Percentiles rank a stretch among this genome's conserved stretches.
Evolutionary conservation across 2,329 filamentous ascomycete genomes (phyloP).

Genomic region (Apiospora koreana): DNA sequence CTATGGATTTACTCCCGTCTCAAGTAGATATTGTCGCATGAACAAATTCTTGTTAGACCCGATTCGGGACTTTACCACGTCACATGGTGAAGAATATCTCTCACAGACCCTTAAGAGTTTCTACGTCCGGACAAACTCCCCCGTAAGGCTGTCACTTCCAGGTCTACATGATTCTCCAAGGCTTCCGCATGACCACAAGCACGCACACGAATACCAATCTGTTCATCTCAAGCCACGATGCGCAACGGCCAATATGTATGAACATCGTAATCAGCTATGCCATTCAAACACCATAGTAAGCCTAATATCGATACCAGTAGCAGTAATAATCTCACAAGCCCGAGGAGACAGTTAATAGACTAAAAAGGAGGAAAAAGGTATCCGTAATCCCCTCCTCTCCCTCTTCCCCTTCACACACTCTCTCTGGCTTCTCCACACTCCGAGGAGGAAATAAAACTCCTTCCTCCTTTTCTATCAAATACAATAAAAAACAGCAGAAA

Average conservation of each 20-base stretch:
- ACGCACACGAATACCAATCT: no score
- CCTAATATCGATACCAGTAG: slow-evolving; percentile 4
- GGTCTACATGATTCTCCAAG: no score
- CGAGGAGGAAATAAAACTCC: background rate
- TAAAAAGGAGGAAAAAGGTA: slow-evolving; percentile 7
- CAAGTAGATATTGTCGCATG: no score
- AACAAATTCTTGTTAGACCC: no score
- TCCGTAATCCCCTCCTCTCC: background rate
- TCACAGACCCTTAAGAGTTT: no score
- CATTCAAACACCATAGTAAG: slow-evolving; percentile 6
- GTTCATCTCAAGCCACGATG: no score
- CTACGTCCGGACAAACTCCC: no score
- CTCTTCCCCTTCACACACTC: background rate
- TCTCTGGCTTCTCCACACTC: background rate
- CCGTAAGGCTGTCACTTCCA: no score
- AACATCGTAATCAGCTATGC: slow-evolving; percentile 7
- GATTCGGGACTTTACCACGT: no score
- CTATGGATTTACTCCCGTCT: no score
- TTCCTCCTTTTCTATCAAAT: slow-evolving; percentile 7
- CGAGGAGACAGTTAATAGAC: slow-evolving; percentile 1
- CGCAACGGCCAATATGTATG: background rate
- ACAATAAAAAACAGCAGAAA: slow-evolving; percentile 7
- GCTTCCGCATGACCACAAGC: no score
- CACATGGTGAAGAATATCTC: no score
- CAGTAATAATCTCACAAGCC: slow-evolving; percentile 9